A percentile compares a stretch with the other conserved stretches of the same genome.
Conservation (phyloP, 2,329 filamentous ascomycete genomes). For the Colletotrichum tropicale region DNA sequence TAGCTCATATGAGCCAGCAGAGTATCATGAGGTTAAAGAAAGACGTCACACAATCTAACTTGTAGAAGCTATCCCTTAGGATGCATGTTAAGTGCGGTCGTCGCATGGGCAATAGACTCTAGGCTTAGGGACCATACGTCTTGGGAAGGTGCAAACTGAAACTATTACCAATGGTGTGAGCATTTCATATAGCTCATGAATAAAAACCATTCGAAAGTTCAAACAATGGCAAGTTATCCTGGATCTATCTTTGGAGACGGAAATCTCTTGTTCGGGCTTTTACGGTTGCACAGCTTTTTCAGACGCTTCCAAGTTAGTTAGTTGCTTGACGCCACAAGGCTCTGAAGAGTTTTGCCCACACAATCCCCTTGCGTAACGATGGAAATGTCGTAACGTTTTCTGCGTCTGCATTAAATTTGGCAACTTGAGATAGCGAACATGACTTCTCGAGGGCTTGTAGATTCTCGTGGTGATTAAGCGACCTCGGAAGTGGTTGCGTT, state of each 20-base stretch:
- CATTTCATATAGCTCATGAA: not conserved
- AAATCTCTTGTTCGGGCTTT: not conserved
- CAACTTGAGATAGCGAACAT: not conserved
- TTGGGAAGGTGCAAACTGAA: not conserved
- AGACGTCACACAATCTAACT: not conserved
- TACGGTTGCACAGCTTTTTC: not conserved
- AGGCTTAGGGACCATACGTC: not conserved
- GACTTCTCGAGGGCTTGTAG: not conserved
- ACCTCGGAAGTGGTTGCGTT: not conserved
- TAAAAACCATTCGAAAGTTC: not conserved
- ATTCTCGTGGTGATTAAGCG: not conserved
- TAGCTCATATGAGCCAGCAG: not conserved
- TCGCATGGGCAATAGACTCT: not conserved
- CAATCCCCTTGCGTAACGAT: not conserved
- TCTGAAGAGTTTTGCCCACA: rapidly evolving
- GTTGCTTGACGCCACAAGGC: not conserved
- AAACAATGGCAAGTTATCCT: not conserved
- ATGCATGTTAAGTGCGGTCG: not conserved
- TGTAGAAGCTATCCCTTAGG: not conserved
- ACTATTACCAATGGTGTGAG: rapidly evolving
- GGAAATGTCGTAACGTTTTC: not conserved
- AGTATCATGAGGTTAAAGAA: not conserved
- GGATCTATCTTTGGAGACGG: not conserved
- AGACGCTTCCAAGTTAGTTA: not conserved
- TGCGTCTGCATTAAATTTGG: not conserved